Conservation (phyloP, 306 rosid genomes). For the Medicago lupulina region DNA sequence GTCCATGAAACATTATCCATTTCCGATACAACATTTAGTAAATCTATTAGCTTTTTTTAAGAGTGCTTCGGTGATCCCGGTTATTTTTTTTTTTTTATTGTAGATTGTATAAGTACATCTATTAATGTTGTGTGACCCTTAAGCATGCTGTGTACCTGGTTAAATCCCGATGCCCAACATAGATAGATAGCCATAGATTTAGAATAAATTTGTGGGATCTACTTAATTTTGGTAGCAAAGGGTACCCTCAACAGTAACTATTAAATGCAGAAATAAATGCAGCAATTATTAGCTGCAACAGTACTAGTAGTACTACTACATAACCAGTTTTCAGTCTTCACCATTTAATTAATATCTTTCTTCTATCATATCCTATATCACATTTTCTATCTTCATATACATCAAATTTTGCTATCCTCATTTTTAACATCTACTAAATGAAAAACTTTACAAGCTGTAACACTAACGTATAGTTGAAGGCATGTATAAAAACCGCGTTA, state of each 20-base stretch:
- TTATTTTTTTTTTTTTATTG: too few relatives aligned
- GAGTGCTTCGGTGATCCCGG: too few relatives aligned
- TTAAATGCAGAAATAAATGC: slow-evolving; percentile 44
- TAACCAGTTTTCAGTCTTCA: background rate
- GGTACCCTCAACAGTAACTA: slow-evolving; percentile 5
- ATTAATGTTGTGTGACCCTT: too few relatives aligned
- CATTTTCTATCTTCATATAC: background rate
- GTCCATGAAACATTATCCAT: too few relatives aligned
- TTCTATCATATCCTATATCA: background rate
- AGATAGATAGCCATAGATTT: too few relatives aligned
- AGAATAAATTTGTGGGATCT: background rate
- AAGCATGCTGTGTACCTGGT: too few relatives aligned
- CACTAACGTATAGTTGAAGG: background rate
- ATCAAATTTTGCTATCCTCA: background rate
- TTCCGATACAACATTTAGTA: too few relatives aligned
- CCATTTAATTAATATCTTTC: background rate
- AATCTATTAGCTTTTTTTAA: too few relatives aligned
- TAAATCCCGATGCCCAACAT: too few relatives aligned
- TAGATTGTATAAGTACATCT: too few relatives aligned
- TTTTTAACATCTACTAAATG: background rate
- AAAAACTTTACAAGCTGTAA: background rate
- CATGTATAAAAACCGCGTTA: slow-evolving; percentile 40
- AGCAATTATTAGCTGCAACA: slow-evolving; percentile 39
- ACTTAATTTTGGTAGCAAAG: background rate
- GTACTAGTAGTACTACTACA: background rate